A percentile compares a stretch with the other conserved stretches of the same genome.
Evolutionary conservation across 2,329 filamentous ascomycete genomes (phyloP).

Genomic region (Cytospora piceicola): DNA sequence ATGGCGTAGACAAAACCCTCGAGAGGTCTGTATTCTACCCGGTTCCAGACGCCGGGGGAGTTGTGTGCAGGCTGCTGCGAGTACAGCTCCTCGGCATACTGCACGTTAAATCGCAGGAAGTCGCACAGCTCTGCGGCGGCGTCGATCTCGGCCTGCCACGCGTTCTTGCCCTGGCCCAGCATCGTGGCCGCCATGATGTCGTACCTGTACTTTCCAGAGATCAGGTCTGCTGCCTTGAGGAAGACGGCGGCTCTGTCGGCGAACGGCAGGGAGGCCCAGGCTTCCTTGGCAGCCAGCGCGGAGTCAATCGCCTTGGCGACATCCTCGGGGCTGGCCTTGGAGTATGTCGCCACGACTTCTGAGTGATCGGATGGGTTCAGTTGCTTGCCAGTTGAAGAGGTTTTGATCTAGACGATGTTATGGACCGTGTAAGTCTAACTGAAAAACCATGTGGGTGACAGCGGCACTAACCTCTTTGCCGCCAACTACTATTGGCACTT

Average conservation of each 20-base stretch:
- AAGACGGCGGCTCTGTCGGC: conserved; percentile 91
- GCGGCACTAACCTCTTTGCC: conserved; percentile 70
- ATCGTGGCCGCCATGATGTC: conserved; percentile 96
- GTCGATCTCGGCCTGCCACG: conserved; percentile 99
- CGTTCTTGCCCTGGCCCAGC: conserved; percentile 96
- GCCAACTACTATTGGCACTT: conserved; percentile 81
- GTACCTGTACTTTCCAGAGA: conserved; percentile 91
- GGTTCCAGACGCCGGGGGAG: conserved; percentile 85
- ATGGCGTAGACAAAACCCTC: conserved; percentile 96
- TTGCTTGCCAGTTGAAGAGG: conserved; percentile 69
- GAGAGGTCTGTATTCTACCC: conserved; percentile 84
- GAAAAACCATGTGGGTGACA: background rate
- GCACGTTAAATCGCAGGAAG: conserved; percentile 92
- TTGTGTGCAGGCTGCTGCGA: conserved; percentile 85
- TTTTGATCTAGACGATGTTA: conserved; percentile 60
- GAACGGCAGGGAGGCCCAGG: conserved; percentile 87
- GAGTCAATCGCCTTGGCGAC: conserved; percentile 80
- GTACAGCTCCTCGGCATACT: conserved; percentile 91
- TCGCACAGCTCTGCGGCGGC: conserved; percentile 89
- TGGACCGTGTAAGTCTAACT: conserved; percentile 18
- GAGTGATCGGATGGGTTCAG: conserved; percentile 82
- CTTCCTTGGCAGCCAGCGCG: conserved; percentile 81
- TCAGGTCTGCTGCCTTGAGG: conserved; percentile 91
- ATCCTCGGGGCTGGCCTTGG: conserved; percentile 76
- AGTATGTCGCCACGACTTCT: conserved; percentile 78